Base-by-base conservation (phyloP, 202 grass and related monocot species). In the Panicum hallii region DNA sequence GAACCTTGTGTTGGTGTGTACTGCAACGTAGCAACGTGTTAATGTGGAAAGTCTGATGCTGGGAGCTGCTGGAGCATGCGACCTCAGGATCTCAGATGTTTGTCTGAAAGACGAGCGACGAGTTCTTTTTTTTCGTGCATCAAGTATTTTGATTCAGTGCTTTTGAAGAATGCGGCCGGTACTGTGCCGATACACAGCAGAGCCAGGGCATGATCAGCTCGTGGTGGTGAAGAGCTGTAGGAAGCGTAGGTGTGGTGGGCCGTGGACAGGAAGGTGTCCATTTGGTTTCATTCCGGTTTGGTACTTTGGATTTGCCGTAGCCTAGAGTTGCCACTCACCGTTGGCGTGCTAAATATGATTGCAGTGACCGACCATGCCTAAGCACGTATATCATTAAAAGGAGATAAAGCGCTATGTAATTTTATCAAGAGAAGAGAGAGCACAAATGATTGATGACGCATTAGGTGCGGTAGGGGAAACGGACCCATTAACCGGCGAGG, bases 191-290 rank as follows among this genome's bases (percentile, higher is more conserved):
- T 60, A 60, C 10, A 61, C 22, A 28, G 22, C 57, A 61, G 10
- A 12, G n/a, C 57, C 23, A 12, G 23, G 30, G 23, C 22, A 62
- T 62, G 23, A 62, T 61, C 41, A 88, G 1, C 66, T 81, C 28
- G 15, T n/a, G 5, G 80, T 6, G 9, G 63, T 74, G 53, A 94
- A 88, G 5, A 90, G 5, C 87, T 72, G 44, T 90, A 95, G 10
- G 88, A 95, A 4, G 88, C 65, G 62, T 38, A 34, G 34, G 7
- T 1, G 43, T 45, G 43, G 43, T 45, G 43, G 34, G 34, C 42
- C 42, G 42, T 44, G 42, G 42, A 44, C 42, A 44, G 34, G 34
- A 44, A 44, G 42, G 2, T 44, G 42, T 44, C 43, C 43, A 45
- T 45, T 45, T 45, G 43, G 43, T 9, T 45, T 9, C 7, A 6